Evolutionary conservation across 176 grass and related monocot species (phyloP).

Genomic region (Ampelocalamus luodianensis): DNA sequence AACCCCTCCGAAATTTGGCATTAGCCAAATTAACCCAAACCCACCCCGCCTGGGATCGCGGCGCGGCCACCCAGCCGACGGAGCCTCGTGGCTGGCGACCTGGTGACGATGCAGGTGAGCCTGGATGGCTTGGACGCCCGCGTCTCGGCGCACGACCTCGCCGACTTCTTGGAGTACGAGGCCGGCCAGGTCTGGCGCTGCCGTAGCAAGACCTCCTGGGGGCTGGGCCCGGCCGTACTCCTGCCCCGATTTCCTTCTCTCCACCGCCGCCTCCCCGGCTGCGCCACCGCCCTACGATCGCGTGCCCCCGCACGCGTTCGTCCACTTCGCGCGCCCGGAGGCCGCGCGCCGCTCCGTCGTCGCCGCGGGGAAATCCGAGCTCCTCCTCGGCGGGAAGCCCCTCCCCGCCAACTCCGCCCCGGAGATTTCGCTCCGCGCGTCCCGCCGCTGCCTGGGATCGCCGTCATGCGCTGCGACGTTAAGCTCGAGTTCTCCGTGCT

Average conservation of each 20-base stretch:
- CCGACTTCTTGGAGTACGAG: constrained; percentile 66
- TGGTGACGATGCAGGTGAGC: constrained; percentile 69
- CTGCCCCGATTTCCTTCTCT: constrained; percentile 52
- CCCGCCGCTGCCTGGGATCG: constrained; percentile 51
- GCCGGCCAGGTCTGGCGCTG: constrained; percentile 84
- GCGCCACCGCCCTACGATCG: constrained; percentile 44
- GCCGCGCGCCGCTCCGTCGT: too few relatives aligned
- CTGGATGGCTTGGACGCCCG: constrained; percentile 65
- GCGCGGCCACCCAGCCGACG: neutral
- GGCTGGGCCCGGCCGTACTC: constrained; percentile 70
- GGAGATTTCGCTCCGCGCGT: constrained; percentile 58
- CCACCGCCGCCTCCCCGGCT: neutral
- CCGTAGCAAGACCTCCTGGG: constrained; percentile 84
- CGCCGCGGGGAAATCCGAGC: too few relatives aligned
- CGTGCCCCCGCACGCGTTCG: constrained; percentile 82
- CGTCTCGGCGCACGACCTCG: constrained; percentile 55
- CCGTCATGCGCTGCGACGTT: constrained; percentile 63
- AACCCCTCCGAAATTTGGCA: neutral
- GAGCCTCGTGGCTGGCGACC: constrained; percentile 1
- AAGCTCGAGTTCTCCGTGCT: constrained; percentile 70
- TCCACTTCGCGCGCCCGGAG: too few relatives aligned
- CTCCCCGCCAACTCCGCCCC: constrained; percentile 50
- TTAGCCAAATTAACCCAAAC: neutral
- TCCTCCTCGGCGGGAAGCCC: too few relatives aligned
- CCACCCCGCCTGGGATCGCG: neutral